Base-by-base conservation (phyloP, 192 early-diverging fungal genomes). In the Coemansia sp. region DNA sequence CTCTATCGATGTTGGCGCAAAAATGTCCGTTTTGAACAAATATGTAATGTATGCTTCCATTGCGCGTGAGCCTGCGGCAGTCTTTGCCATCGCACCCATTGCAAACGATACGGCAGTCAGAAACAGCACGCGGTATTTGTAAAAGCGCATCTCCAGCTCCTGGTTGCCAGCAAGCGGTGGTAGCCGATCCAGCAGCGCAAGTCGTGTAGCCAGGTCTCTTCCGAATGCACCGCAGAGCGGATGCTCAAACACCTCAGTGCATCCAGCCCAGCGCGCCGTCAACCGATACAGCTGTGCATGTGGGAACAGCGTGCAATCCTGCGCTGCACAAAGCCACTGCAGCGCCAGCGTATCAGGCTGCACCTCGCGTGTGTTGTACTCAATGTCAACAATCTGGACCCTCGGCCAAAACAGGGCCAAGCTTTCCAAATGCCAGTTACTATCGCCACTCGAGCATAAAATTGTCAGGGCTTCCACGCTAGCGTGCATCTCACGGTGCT, bases 221-320 rank as follows among this genome's bases (percentile, higher is more conserved):
- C 60, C 69, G 19, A 80, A 57, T 18, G 54, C 24, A 54, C 18
- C 51, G 10, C 51, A 27, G 13, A 80, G 58, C 11, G 65, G 71
- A 24, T 80, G 77, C 68, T 80, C 77, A 59, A 80, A 80, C 3
- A 74, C 68, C 55, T 80, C 78, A 23, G 62, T 71, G 29, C 71
- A 80, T 14, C 78, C 78, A 13, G 72, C 68, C 78, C 78, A 80
- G 59, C 59, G 64, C 13, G 62, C 55, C n/a, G 62, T 74, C 49
- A 80, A 32, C 5, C 78, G 71, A 32, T 74, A 80, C 20, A 71
- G 54, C 43, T 45, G 61, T 35, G 65, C 72, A 2, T 47, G 47
- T 37, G 78, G 78, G 24, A 80, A 74, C 50, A 71, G 53, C 19
- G 65, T 16, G 11, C 29, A 26, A 57, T 80, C 65, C 27, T 80